phyloP scores from a whole-genome alignment of 2,329 filamentous ascomycete genomes.

The Xylariaceae sp. region DNA sequence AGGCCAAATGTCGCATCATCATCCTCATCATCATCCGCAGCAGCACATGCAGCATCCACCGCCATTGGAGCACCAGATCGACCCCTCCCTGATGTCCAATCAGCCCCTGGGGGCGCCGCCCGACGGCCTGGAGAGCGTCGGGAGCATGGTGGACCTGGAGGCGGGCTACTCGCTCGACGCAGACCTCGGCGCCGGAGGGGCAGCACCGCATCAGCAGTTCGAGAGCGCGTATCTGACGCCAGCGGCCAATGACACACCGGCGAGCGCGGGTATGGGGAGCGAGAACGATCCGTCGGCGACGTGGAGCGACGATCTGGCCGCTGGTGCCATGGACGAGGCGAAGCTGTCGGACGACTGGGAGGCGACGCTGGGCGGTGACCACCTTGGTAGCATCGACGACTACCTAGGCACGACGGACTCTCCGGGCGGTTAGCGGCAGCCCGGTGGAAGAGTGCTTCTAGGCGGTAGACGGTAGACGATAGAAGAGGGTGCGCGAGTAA shows the following conservation, averaged over 20 bases:
- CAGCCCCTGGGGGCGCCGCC: background rate
- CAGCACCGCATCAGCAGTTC: background rate
- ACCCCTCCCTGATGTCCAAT: slow-evolving; percentile 15
- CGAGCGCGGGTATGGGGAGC: too few relatives aligned
- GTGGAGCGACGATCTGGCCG: slow-evolving; percentile 12
- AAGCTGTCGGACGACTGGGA: background rate
- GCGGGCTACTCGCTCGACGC: background rate
- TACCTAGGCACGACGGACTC: slow-evolving; percentile 15
- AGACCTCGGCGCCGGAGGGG: too few relatives aligned
- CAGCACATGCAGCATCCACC: slow-evolving; percentile 13
- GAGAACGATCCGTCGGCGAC: background rate
- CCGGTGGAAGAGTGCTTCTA: too few relatives aligned
- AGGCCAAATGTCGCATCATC: background rate
- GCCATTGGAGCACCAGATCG: slow-evolving; percentile 9
- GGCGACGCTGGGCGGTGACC: background rate
- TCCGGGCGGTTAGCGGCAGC: background rate
- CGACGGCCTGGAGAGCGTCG: background rate
- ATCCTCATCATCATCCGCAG: slow-evolving; percentile 3
- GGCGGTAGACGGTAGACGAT: background rate
- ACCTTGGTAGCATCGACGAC: slow-evolving; percentile 8
- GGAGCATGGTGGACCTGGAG: background rate
- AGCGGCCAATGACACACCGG: too few relatives aligned
- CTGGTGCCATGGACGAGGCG: slow-evolving; percentile 3
- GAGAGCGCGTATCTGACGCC: background rate
- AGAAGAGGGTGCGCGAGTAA: slow-evolving; percentile 3